A percentile compares a stretch with the other conserved stretches of the same genome.
phyloP scores from a whole-genome alignment of 176 grass and related monocot genomes.

The Rhipidocladum racemiflorum region DNA sequence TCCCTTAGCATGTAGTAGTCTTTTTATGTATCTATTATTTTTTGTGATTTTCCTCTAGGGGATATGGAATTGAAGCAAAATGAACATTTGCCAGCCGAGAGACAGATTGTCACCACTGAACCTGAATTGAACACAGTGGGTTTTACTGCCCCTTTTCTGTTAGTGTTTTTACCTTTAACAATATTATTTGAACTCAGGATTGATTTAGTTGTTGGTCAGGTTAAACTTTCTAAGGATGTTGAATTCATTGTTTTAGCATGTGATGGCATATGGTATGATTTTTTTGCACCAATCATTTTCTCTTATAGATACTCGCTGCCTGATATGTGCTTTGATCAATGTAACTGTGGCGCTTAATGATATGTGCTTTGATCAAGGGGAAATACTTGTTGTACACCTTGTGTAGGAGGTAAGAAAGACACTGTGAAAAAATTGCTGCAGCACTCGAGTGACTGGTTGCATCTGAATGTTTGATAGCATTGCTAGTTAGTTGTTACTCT shows the following conservation, averaged over 20 bases:
- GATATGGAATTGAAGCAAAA: too few species aligned
- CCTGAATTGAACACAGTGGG: slow-evolving; percentile 86
- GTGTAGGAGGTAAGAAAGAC: background rate
- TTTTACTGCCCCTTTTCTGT: slow-evolving; percentile 12
- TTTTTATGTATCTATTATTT: slow-evolving; percentile 27
- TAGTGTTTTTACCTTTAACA: slow-evolving; percentile 16
- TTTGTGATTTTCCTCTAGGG: slow-evolving; percentile 44
- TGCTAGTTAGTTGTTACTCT: background rate
- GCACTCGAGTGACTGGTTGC: background rate
- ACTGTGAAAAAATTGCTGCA: background rate
- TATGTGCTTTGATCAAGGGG: background rate
- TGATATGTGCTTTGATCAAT: background rate
- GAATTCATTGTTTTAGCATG: slow-evolving; percentile 87
- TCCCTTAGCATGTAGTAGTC: background rate
- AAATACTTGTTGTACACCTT: slow-evolving; percentile 17
- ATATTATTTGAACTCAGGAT: slow-evolving; percentile 5
- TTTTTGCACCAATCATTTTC: slow-evolving; percentile 57
- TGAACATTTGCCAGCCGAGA: slow-evolving; percentile 67
- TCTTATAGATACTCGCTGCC: too few species aligned
- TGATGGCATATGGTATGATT: slow-evolving; percentile 84
- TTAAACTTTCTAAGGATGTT: too few species aligned
- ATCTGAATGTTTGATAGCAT: background rate
- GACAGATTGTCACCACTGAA: slow-evolving; percentile 75
- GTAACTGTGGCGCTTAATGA: background rate
- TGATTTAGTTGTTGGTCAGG: slow-evolving; percentile 29